phyloP scores from a whole-genome alignment of 2,329 filamentous ascomycete species.

The Taxawa tesnikishii region DNA sequence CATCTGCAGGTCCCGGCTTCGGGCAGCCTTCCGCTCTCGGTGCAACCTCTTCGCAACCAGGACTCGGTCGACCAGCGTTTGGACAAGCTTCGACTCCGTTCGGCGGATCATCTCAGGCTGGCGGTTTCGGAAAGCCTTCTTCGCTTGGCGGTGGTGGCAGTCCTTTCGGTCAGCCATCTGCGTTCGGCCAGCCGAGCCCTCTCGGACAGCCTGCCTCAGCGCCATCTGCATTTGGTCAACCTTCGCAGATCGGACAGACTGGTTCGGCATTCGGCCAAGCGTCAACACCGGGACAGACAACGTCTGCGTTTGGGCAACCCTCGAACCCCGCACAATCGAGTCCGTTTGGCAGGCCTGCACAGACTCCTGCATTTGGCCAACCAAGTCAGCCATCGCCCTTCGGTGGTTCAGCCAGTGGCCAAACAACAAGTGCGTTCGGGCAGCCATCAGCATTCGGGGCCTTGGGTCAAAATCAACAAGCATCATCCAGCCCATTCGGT shows the following conservation, averaged over 20 bases:
- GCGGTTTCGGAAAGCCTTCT: conserved; percentile 5
- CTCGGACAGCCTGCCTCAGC: conserved; percentile 6
- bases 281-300: conserved; percentile 4
- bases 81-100: conserved; percentile 1
- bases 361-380: too few relatives aligned
- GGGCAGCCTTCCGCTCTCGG: conserved; percentile 10
- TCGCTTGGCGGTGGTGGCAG: not conserved
- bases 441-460: conserved; percentile 14
- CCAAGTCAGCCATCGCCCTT: too few relatives aligned
- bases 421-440: conserved; percentile 12
- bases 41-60: conserved; percentile 5
- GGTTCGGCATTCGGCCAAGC: conserved; percentile 20
- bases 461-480: too few relatives aligned
- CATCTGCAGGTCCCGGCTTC: conserved; percentile 6
- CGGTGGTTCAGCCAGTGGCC: too few relatives aligned
- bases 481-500: too few relatives aligned
- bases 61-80: conserved; percentile 6
- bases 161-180: conserved; percentile 8
- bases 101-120: conserved; percentile 1
- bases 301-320: conserved; percentile 13
- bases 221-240: conserved; percentile 3
- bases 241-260: not conserved
- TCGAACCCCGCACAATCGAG: too few relatives aligned
- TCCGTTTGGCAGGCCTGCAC: too few relatives aligned
- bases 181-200: conserved; percentile 1